Evolutionary conservation across 2,329 filamentous ascomycete species (phyloP).

Genomic region (Emergomyces africanus): DNA sequence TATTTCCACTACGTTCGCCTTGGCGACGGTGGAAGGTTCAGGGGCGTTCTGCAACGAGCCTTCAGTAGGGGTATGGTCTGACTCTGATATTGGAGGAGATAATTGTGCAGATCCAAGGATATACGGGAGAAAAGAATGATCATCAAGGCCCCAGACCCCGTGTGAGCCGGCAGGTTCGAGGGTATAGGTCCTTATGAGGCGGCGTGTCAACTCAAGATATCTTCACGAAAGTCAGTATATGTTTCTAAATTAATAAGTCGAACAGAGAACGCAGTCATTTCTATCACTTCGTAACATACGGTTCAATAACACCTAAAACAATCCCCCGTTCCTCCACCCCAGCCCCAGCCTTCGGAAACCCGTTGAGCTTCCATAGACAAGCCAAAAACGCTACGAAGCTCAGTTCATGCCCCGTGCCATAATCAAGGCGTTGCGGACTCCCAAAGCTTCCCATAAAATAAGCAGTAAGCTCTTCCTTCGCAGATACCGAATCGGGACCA

Average conservation of each 20-base stretch:
- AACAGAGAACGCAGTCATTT: background rate
- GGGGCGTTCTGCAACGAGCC: slow-evolving; percentile 64
- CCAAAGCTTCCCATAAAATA: slow-evolving; percentile 84
- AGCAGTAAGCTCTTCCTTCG: slow-evolving; percentile 54
- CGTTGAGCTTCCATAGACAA: slow-evolving; percentile 79
- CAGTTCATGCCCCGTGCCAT: slow-evolving; percentile 90
- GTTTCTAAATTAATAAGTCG: background rate
- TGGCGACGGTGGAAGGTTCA: slow-evolving; percentile 56
- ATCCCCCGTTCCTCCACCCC: slow-evolving; percentile 61
- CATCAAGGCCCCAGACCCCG: slow-evolving; percentile 97
- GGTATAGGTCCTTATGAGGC: slow-evolving; percentile 78
- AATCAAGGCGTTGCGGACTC: slow-evolving; percentile 79
- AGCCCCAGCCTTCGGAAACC: slow-evolving; percentile 47
- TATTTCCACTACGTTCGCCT: slow-evolving; percentile 49
- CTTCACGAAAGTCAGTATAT: slow-evolving; percentile 28
- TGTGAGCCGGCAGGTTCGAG: slow-evolving; percentile 93
- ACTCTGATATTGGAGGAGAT: slow-evolving; percentile 56
- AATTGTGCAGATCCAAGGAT: slow-evolving; percentile 91
- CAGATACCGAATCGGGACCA: slow-evolving; percentile 28
- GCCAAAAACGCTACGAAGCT: slow-evolving; percentile 89
- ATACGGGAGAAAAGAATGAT: slow-evolving; percentile 88
- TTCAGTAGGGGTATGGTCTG: slow-evolving; percentile 57
- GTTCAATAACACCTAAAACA: slow-evolving; percentile 70
- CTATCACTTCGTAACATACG: slow-evolving; percentile 40
- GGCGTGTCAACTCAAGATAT: slow-evolving; percentile 68